Evolutionary conservation across 2,329 filamentous ascomycete species (phyloP), one percentile per base, ranked within the genome.

Genomic region (Amesomyces nigricolor): DNA sequence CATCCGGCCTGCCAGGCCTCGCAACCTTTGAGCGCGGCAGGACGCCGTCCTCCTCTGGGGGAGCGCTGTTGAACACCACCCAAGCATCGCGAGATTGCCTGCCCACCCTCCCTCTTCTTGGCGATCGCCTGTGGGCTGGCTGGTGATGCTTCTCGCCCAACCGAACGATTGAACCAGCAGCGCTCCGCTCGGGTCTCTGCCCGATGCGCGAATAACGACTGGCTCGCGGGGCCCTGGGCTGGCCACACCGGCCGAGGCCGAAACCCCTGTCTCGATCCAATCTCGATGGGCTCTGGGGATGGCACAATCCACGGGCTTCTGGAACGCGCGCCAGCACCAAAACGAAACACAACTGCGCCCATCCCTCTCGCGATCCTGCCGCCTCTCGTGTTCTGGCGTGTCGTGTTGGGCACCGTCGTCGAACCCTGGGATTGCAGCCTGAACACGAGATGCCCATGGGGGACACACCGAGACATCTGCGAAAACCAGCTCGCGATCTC

Each of bases 361-460:
- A 17, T 40, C 35, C 19, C n/a, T 38, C 4, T 17, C 19, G 29
- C 19, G 49, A 51, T 37, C 40, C 29, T 26, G 45, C 17, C 38
- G 30, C 10, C 35, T 40, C 14, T 38, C 17, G 30, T 40, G 45
- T 58, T 47, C 47, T 48, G 47, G 47, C 39, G 52, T 48, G 56
- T 49, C 45, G 53, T 55, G 51, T 61, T 61, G 57, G 59, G 49
- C 51, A 54, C 43, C 54, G 50, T 48, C 49, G 22, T 32, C 30
- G 30, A 32, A 38, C 30, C 14, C 4, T 22, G 14, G 40, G 35
- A 53, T 57, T 47, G 57, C 58, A 59, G 55, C 53, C 57, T 60
- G 50, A 58, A 61, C 50, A 54, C 51, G 53, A 57, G 51, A 51
- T 57, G 47, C 48, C 40, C 30, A 7, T 38, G 54, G 51, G 48